Evolutionary conservation across 306 rosid species (phyloP), one percentile per base, ranked within the genome.

Genomic region (Vachellia pachyceras): DNA sequence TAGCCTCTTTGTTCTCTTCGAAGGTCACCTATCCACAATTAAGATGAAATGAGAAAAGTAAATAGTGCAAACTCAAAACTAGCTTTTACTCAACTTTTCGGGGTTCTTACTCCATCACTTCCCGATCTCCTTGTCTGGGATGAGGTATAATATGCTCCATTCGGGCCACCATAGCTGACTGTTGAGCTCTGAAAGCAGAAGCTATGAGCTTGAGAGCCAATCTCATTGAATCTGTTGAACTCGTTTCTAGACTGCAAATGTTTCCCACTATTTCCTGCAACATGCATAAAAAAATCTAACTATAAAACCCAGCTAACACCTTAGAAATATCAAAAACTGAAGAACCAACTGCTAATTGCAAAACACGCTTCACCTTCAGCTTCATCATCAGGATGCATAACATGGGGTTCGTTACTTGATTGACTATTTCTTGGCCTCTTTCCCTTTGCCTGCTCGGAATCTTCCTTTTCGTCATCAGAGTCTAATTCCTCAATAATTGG

Each of bases 1-100:
- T 92, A 10, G 98, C 99, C 82, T 95, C 99, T 85, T 91, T 95
- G 77, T 69, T 78, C 88, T 95, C 98, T 83, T 93, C 99, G 78
- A 91, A 79, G 44, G 91, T 85, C 72, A 93, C 75, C 98, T 95
- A 79, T 61, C 63, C 60, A 79, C 79, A 80, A 46, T 0, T 75
- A 86, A 80, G 41, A 20, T 8, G 74, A 60, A 41, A 77, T 87
- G 45, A 84, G 80, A 77, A 76, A 75, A 1, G 25, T 74, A 36
- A 40, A 73, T 15, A 10, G 76, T 0, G 8, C 7, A 25, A 60
- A 22, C 73, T 8, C 40, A 35, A 6, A 29, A 58, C 54, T 33
- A 84, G 37, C 66, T 39, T 52, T 15, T 78, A 60, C 72, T 40
- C 65, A 41, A 46, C n/a, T 5, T 55, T 50, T 75, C 63, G 75